Conservation (phyloP, 192 early-diverging fungal species). For the Piromyces finnis region DNA sequence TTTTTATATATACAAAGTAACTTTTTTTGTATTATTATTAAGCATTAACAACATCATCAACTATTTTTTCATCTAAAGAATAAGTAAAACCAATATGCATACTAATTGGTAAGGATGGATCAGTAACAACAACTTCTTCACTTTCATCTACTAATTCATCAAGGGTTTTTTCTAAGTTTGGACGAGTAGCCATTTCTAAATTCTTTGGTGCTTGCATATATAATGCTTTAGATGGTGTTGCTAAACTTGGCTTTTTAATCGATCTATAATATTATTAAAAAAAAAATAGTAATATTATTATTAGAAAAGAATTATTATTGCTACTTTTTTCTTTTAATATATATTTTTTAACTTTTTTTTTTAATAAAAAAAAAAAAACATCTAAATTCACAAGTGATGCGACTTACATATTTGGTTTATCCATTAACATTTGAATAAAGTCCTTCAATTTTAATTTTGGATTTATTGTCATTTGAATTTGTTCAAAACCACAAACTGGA, state of each 20-base stretch:
- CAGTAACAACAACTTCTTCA: constrained; percentile 66
- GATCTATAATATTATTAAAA: constrained; percentile 25
- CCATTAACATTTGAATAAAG: constrained; percentile 63
- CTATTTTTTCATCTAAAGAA: neutral
- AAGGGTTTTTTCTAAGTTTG: constrained; percentile 60
- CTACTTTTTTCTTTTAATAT: too few species aligned
- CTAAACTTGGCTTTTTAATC: constrained; percentile 70
- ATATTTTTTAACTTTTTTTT: too few species aligned
- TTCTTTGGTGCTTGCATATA: constrained; percentile 75
- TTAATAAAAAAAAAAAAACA: too few species aligned
- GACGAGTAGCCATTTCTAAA: constrained; percentile 63
- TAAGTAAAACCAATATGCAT: constrained; percentile 11
- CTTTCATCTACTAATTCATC: constrained; percentile 42
- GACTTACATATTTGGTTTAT: constrained; percentile 49
- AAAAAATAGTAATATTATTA: neutral
- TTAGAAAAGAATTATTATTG: too few species aligned
- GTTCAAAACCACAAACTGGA: constrained; percentile 68
- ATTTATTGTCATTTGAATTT: constrained; percentile 23
- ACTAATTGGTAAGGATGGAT: constrained; percentile 46
- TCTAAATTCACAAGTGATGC: too few species aligned
- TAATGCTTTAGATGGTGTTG: constrained; percentile 28
- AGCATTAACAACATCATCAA: neutral
- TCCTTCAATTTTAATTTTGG: constrained; percentile 50
- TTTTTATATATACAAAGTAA: too few species aligned
- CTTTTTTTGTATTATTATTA: too few species aligned